A percentile compares a stretch with the other conserved stretches of the same genome.
These are phyloP conservation scores for Diutina mesorugosa DNA, from an alignment of 1,139 yeast species.

Conservation along the genomic window DNA sequence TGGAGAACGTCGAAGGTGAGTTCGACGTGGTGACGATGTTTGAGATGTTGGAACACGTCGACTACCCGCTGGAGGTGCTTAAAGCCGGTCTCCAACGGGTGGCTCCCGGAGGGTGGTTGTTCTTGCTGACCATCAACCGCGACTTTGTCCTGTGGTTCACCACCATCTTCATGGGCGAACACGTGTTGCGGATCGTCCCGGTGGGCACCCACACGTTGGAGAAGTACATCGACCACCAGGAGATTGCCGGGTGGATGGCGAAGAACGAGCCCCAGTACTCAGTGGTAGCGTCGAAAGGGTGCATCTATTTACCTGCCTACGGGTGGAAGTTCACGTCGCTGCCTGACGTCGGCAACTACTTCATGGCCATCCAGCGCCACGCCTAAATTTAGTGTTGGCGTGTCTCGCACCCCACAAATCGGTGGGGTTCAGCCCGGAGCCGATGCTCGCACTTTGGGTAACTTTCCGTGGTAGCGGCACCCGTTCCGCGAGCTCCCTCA, in stretches of 20 bases:
- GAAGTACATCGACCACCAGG: constrained; percentile 72
- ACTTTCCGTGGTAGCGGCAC: too few species aligned
- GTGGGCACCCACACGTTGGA: constrained; percentile 80
- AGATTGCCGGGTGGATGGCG: constrained; percentile 57
- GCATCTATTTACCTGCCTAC: constrained; percentile 65
- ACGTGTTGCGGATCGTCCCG: constrained; percentile 71
- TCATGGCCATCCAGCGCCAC: constrained; percentile 54
- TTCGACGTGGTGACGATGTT: constrained; percentile 81
- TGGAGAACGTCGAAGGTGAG: constrained; percentile 42
- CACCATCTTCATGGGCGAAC: constrained; percentile 84
- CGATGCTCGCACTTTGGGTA: neutral
- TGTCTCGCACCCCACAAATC: too few species aligned
- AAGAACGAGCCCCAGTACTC: constrained; percentile 30
- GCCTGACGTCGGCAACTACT: constrained; percentile 66
- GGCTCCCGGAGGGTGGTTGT: constrained; percentile 73
- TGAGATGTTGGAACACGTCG: constrained; percentile 92
- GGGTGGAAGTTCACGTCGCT: constrained; percentile 72
- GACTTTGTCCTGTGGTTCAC: constrained; percentile 87
- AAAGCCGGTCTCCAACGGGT: constrained; percentile 54
- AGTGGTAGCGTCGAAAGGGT: constrained; percentile 61
- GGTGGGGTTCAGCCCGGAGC: neutral
- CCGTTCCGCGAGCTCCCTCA: too few species aligned
- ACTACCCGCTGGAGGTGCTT: constrained; percentile 65
- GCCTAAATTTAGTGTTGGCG: neutral
- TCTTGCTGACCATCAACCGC: constrained; percentile 84